Percentiles rank a stretch among this genome's conserved stretches.
Evolutionary conservation across 1,139 yeast genomes (phyloP).

Genomic region (Debaryomycetaceae sp.): DNA sequence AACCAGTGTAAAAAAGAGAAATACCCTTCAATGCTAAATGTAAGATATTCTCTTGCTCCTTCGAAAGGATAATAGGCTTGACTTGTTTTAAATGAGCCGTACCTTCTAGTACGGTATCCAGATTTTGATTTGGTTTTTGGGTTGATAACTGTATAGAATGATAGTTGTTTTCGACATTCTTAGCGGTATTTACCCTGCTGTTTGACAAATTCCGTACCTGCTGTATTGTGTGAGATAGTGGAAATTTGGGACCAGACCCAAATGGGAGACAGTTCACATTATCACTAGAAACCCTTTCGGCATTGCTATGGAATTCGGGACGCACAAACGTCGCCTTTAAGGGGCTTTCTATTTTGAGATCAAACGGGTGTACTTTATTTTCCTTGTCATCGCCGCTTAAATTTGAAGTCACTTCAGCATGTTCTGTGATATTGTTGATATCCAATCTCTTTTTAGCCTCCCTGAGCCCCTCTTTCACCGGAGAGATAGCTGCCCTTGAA

Average conservation of each 20-base stretch:
- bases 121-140: slow-evolving; percentile 4
- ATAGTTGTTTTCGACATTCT: slow-evolving; percentile 3
- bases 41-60: slow-evolving; percentile 41
- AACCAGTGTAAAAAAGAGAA: slow-evolving; percentile 83
- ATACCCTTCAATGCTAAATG: slow-evolving; percentile 38
- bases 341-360: background rate
- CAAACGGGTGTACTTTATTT: background rate
- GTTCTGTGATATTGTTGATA: background rate
- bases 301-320: background rate
- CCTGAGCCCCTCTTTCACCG: background rate
- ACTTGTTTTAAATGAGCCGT: slow-evolving; percentile 19
- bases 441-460: background rate
- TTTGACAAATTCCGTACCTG: background rate
- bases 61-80: slow-evolving; percentile 35
- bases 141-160: slow-evolving; percentile 12
- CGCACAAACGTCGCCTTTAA: background rate
- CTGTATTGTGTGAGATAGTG: background rate
- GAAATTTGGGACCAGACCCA: background rate
- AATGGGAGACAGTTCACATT: background rate
- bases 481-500: slow-evolving; percentile 4
- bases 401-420: background rate
- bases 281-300: background rate
- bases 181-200: slow-evolving; percentile 1
- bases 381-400: too few species aligned
- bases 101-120: slow-evolving; percentile 1